Conservation (phyloP, 2,329 filamentous ascomycete genomes). For the Fusarium gaditjirri region DNA sequence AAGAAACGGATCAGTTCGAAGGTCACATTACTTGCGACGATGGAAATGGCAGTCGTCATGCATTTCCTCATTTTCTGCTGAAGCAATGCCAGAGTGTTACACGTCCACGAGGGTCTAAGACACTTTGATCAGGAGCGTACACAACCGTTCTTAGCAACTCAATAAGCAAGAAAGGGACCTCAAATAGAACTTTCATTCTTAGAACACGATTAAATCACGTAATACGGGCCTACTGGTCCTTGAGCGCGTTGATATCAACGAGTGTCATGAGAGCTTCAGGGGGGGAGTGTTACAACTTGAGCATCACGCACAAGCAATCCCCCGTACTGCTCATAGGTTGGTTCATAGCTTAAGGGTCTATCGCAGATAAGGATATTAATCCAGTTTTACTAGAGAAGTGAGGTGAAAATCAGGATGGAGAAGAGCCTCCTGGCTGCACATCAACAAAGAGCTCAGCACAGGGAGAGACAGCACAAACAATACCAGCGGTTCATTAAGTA, state of each 20-base stretch:
- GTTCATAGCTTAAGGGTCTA: no score
- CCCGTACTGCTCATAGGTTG: rapidly evolving
- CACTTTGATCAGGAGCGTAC: neutral
- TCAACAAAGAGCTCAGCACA: neutral
- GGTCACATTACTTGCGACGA: neutral
- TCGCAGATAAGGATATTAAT: rapidly evolving
- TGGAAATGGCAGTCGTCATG: rapidly evolving
- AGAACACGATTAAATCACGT: rapidly evolving
- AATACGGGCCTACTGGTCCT: neutral
- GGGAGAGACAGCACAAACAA: neutral
- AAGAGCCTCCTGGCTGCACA: neutral
- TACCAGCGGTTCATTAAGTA: neutral
- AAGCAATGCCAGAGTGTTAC: neutral
- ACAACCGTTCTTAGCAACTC: neutral
- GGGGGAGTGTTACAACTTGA: neutral
- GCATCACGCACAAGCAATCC: neutral
- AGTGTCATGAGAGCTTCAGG: neutral
- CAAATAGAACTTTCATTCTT: rapidly evolving
- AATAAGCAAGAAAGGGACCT: neutral
- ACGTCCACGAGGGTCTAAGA: neutral
- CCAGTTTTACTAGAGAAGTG: rapidly evolving
- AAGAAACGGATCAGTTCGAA: no score
- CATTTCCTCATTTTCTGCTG: no score
- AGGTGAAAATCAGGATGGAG: neutral
- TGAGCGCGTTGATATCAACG: neutral